Evolutionary conservation across 352 stramenopile genomes (phyloP).

Genomic region (Globisporangium spinosum): DNA sequence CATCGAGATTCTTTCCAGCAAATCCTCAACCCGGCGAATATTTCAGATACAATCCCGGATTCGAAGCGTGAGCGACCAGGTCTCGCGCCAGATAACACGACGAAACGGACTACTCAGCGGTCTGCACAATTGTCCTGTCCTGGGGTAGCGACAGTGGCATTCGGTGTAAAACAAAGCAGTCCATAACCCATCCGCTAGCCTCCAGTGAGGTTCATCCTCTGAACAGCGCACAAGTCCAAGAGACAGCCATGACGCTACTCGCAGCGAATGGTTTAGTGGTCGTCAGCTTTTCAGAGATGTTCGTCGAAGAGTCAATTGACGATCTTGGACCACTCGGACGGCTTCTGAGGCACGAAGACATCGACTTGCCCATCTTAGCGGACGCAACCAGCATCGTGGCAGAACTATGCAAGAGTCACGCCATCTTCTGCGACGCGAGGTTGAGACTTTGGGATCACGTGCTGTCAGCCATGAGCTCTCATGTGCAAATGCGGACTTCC

Average conservation of each 20-base stretch:
- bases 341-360: conserved; percentile 11
- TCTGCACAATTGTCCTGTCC: not conserved
- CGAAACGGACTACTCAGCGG: not conserved
- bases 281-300: conserved; percentile 2
- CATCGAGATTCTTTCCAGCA: conserved; percentile 1
- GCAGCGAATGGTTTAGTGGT: not conserved
- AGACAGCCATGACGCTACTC: not conserved
- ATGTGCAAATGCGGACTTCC: not conserved
- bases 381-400: conserved; percentile 24
- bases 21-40: not conserved
- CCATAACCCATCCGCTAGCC: not conserved
- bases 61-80: not conserved
- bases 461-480: conserved; percentile 17
- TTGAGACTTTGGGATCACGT: conserved; percentile 22
- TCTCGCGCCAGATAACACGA: conserved; percentile 2
- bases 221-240: not conserved
- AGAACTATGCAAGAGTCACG: conserved; percentile 27
- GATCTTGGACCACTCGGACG: conserved; percentile 17
- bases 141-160: not conserved
- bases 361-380: conserved; percentile 6
- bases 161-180: conserved; percentile 4
- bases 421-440: conserved; percentile 19
- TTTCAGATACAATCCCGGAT: conserved; percentile 11
- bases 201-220: not conserved
- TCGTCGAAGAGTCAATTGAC: conserved; percentile 8